Percentiles rank a stretch among this genome's conserved stretches.
These are phyloP conservation scores for Euryodendron excelsum DNA, from an alignment of 148 eudicot species.

Conservation along the genomic window DNA sequence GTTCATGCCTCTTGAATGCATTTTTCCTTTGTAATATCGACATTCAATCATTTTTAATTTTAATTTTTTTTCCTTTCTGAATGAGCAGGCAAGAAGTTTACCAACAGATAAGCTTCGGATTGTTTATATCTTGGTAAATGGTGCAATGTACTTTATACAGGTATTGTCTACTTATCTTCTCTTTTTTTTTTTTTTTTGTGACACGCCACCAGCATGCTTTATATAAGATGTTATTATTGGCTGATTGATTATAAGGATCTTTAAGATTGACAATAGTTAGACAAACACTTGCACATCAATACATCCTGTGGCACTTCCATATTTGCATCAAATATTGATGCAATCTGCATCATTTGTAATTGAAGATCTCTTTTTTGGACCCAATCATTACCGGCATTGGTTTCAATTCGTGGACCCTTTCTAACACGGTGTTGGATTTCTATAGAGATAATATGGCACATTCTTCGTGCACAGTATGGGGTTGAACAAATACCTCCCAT, in stretches of 20 bases:
- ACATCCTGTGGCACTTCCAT: not conserved
- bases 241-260: not conserved
- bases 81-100: constrained; percentile 78
- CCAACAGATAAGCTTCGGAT: constrained; percentile 79
- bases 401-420: not conserved
- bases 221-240: not conserved
- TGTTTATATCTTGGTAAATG: constrained; percentile 55
- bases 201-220: not conserved
- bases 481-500: not conserved
- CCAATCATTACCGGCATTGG: not conserved
- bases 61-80: constrained; percentile 10
- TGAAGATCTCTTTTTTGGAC: not conserved
- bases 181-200: not conserved
- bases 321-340: not conserved
- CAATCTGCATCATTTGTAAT: not conserved
- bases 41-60: not conserved
- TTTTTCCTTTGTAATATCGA: not conserved
- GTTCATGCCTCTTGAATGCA: not conserved
- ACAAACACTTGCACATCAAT: not conserved
- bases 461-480: not conserved
- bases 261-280: not conserved
- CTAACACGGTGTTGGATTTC: not conserved
- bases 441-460: not conserved
- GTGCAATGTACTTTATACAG: constrained; percentile 73
- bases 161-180: constrained; percentile 28